A percentile compares a stretch with the other conserved stretches of the same genome.
phyloP scores from a whole-genome alignment of 306 rosid genomes.

The Dryas octopetala region DNA sequence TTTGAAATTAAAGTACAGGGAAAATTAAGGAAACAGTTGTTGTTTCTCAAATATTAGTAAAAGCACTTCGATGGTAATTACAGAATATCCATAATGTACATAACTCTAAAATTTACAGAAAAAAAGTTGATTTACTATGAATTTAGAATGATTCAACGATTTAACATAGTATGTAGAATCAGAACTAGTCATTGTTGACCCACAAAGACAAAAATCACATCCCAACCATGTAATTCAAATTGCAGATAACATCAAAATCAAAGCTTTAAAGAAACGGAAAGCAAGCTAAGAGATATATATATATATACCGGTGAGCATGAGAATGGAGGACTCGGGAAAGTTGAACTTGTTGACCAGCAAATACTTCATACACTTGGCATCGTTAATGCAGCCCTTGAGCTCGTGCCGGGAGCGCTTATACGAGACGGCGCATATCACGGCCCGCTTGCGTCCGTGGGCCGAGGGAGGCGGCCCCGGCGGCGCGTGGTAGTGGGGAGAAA shows the following conservation, averaged over 20 bases:
- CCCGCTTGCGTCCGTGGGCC: conserved; percentile 40
- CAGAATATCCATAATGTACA: background rate
- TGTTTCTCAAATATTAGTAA: background rate
- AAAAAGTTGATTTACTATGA: background rate
- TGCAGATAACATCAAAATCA: background rate
- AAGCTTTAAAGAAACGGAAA: background rate
- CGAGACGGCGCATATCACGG: conserved; percentile 51
- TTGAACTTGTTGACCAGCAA: conserved; percentile 42
- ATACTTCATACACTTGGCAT: conserved; percentile 56
- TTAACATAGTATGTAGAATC: background rate
- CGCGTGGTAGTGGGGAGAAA: conserved; percentile 24
- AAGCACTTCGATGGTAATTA: background rate
- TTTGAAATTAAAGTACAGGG: too few species aligned
- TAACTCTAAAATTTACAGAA: background rate
- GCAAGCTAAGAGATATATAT: too few species aligned
- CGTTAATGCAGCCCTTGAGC: conserved; percentile 50
- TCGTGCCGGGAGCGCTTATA: conserved; percentile 34
- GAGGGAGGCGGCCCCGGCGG: conserved; percentile 21
- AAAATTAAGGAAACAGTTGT: too few species aligned
- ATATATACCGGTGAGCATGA: conserved; percentile 47
- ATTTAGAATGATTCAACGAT: background rate
- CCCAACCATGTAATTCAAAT: background rate
- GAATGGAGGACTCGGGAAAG: conserved; percentile 44
- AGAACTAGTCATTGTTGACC: background rate
- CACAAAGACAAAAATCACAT: background rate